Evolutionary conservation across 179 eudicot species (phyloP).

Genomic region (Dionaea muscipula): DNA sequence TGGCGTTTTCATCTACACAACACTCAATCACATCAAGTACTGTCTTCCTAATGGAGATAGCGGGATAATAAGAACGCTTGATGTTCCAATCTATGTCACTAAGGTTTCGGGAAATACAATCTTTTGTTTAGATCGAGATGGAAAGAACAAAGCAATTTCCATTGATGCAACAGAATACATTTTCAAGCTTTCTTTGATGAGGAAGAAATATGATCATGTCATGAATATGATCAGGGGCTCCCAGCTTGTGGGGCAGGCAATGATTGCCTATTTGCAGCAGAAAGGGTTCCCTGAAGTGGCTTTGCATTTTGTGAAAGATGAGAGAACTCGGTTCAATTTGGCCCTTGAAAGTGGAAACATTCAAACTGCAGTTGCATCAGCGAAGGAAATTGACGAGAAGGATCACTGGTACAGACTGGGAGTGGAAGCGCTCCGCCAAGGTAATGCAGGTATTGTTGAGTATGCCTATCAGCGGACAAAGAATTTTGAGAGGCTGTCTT

Average conservation of each 20-base stretch:
- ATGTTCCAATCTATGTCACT: conserved; percentile 75
- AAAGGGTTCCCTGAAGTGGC: conserved; percentile 50
- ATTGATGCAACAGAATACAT: conserved; percentile 41
- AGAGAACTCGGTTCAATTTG: conserved; percentile 37
- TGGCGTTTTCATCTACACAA: conserved; percentile 86
- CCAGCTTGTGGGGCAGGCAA: conserved; percentile 41
- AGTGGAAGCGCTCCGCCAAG: conserved; percentile 90
- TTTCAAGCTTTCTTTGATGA: conserved; percentile 32
- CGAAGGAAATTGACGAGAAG: conserved; percentile 40
- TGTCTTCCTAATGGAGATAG: conserved; percentile 93
- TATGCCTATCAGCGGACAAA: conserved; percentile 92
- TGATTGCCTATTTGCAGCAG: conserved; percentile 42
- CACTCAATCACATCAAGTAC: conserved; percentile 83
- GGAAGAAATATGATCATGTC: conserved; percentile 39
- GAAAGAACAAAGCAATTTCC: conserved; percentile 27
- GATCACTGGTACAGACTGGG: conserved; percentile 42
- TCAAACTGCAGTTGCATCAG: conserved; percentile 43
- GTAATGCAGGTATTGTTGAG: conserved; percentile 86
- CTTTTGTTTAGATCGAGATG: conserved; percentile 37
- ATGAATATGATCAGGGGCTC: conserved; percentile 40
- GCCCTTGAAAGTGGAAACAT: conserved; percentile 43
- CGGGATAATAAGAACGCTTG: conserved; percentile 86
- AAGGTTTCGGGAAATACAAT: conserved; percentile 58
- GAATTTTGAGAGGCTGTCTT: conserved; percentile 85
- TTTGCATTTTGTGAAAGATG: conserved; percentile 40